Evolutionary conservation across 2,329 filamentous ascomycete genomes (phyloP), one percentile per base, ranked within the genome.

Genomic region (Penicillium sp.): DNA sequence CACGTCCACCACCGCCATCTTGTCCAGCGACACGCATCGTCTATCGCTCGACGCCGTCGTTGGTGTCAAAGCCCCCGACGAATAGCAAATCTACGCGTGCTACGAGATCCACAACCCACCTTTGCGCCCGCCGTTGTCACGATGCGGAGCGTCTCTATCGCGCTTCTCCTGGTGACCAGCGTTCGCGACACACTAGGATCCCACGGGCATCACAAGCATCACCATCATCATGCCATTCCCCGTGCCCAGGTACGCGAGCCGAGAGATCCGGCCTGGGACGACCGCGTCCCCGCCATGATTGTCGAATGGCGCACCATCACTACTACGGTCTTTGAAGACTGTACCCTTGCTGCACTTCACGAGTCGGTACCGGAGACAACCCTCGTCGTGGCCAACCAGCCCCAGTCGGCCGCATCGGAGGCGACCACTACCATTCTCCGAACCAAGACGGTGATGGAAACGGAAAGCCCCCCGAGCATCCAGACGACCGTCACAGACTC

Each of bases 201-300:
- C 47, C 53, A 38, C 38, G 56, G 40, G 54, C 56, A 43, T 36
- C 56, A 53, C 35, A 33, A 43, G 7, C 60, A 63, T 39, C 54
- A 54, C n/a, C 60, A 57, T 40, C 35, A 30, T 25, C 55, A 53
- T 33, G 40, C 25, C 11, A 42, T 53, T 14, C 23, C 36, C 15
- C 38, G 38, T 25, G 41, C 29, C 10, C 36, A 46, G 28, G 34
- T 29, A 7, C 18, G 46, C 16, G 39, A 46, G 13, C 45, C 43
- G 4, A 21, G 45, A 25, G 47, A 45, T 14, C 4, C 42, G 8
- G 10, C 16, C 18, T 33, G 27, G 39, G 14, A 14, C 10, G 29
- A 48, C 17, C 37, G 11, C 1, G 27, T 39, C 14, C 32, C 42
- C 2, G 37, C 40, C 10, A 48, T 41, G 11, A 20, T 53, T 17